Evolutionary conservation across 768 basidiomycete species (phyloP).

Genomic region (Holtermanniella nyarrowii): DNA sequence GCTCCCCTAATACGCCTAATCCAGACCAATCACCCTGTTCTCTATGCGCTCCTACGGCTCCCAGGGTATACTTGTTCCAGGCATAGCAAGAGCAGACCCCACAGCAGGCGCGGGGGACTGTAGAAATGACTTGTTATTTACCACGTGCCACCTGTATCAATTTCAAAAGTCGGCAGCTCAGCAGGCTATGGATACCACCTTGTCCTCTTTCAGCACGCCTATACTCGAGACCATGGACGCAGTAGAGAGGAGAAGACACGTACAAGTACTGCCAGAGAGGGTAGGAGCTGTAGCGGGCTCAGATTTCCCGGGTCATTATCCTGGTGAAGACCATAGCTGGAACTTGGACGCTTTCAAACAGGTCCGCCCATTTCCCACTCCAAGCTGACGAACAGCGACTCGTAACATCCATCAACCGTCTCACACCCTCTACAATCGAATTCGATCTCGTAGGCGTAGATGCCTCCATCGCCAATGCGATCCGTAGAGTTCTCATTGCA

Average conservation of each 20-base stretch:
- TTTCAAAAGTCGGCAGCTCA: too few relatives aligned
- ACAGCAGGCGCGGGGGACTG: too few relatives aligned
- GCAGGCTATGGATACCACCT: too few relatives aligned
- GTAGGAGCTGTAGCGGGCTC: slow-evolving; percentile 56
- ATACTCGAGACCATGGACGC: neutral
- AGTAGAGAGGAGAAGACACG: slow-evolving; percentile 25
- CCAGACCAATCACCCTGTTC: too few relatives aligned
- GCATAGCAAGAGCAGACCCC: too few relatives aligned
- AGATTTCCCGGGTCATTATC: slow-evolving; percentile 82
- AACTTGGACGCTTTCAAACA: slow-evolving; percentile 60
- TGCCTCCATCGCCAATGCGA: slow-evolving; percentile 89
- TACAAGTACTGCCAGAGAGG: slow-evolving; percentile 31
- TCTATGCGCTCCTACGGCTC: too few relatives aligned
- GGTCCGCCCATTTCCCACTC: slow-evolving; percentile 46
- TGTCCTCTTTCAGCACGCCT: too few relatives aligned
- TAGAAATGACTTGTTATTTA: too few relatives aligned
- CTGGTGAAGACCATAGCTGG: slow-evolving; percentile 79
- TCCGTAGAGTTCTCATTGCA: slow-evolving; percentile 81
- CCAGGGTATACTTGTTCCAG: too few relatives aligned
- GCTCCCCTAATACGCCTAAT: too few relatives aligned
- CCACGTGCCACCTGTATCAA: too few relatives aligned
- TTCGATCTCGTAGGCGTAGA: slow-evolving; percentile 95
- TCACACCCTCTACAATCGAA: slow-evolving; percentile 75
- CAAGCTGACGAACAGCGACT: slow-evolving; percentile 46
- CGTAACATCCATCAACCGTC: slow-evolving; percentile 59